Conservation (phyloP, 208 protist species). For the Acanthamoeba lenticulata region DNA sequence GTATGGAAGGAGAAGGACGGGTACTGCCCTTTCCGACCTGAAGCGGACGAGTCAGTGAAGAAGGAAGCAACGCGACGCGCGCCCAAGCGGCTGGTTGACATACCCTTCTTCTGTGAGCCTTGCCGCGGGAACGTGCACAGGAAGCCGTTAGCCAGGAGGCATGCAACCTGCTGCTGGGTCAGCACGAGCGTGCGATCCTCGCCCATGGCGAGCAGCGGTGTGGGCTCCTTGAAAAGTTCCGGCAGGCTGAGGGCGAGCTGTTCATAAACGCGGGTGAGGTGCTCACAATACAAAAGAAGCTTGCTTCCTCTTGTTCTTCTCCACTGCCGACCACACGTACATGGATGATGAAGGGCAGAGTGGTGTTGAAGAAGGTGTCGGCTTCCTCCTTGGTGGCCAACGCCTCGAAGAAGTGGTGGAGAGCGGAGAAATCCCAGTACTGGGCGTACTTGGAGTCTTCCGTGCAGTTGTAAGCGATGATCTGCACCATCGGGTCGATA, state of each 20-base stretch:
- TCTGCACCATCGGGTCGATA: not conserved
- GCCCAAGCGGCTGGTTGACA: not conserved
- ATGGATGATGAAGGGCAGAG: slow-evolving; percentile 10
- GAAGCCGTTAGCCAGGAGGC: slow-evolving; percentile 63
- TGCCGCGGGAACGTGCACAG: slow-evolving; percentile 61
- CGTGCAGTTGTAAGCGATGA: slow-evolving; percentile 58
- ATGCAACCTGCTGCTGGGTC: slow-evolving; percentile 57
- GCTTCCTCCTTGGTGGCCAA: slow-evolving; percentile 18
- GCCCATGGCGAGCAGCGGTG: slow-evolving; percentile 16
- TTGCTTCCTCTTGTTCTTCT: too few species aligned
- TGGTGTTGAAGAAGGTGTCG: slow-evolving; percentile 44
- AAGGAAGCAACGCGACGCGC: not conserved
- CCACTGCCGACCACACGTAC: too few species aligned
- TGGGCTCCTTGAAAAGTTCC: slow-evolving; percentile 15
- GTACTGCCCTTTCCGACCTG: slow-evolving; percentile 32
- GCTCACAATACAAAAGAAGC: not conserved
- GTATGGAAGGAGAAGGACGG: slow-evolving; percentile 53
- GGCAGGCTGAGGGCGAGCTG: slow-evolving; percentile 32
- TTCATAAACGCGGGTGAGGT: not conserved
- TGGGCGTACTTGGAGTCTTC: slow-evolving; percentile 40
- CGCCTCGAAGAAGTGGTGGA: slow-evolving; percentile 52
- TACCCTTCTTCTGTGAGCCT: not conserved
- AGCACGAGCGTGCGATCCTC: slow-evolving; percentile 43
- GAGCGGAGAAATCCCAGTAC: slow-evolving; percentile 39
- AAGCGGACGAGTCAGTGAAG: not conserved